A percentile compares a stretch with the other conserved stretches of the same genome.
Evolutionary conservation across 805 yeast species (phyloP).

Genomic region (Hanseniaspora lachancei): DNA sequence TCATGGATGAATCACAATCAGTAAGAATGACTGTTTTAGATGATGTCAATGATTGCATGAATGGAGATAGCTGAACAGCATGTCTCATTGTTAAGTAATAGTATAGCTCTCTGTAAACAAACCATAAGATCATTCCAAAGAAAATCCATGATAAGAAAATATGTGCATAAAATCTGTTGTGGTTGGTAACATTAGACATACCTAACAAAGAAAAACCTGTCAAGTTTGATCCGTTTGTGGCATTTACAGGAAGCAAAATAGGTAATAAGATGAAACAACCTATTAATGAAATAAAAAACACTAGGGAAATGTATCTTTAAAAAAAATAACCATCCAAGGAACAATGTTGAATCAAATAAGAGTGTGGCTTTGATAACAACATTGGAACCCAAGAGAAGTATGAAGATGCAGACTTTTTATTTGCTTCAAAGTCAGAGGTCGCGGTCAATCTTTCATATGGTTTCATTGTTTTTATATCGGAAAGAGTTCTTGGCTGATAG

Average conservation of each 20-base stretch:
- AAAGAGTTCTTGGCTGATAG: conserved; percentile 55
- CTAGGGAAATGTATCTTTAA: conserved; percentile 48
- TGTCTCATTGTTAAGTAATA: conserved; percentile 63
- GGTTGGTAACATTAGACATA: conserved; percentile 47
- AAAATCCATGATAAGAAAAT: conserved; percentile 63
- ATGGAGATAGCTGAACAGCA: conserved; percentile 57
- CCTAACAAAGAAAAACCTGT: conserved; percentile 54
- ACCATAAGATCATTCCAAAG: conserved; percentile 51
- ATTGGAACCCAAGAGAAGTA: conserved; percentile 46
- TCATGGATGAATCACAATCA: conserved; percentile 41
- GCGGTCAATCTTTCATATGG: conserved; percentile 32
- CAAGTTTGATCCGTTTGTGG: conserved; percentile 46
- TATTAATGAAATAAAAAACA: conserved; percentile 38
- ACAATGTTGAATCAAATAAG: conserved; percentile 52
- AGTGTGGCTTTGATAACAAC: conserved; percentile 42
- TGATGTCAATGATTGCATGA: conserved; percentile 53
- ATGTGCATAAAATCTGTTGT: conserved; percentile 59
- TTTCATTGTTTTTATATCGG: conserved; percentile 11
- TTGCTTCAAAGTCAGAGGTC: conserved; percentile 35
- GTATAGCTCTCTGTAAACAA: conserved; percentile 61
- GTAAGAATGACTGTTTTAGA: conserved; percentile 63
- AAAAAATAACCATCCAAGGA: conserved; percentile 71
- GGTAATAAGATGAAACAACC: conserved; percentile 53
- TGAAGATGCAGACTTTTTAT: conserved; percentile 54
- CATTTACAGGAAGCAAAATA: conserved; percentile 58